A percentile compares a stretch with the other conserved stretches of the same genome.
Evolutionary conservation across 176 grass and related monocot genomes (phyloP).

Genomic region (Themeda triandra): DNA sequence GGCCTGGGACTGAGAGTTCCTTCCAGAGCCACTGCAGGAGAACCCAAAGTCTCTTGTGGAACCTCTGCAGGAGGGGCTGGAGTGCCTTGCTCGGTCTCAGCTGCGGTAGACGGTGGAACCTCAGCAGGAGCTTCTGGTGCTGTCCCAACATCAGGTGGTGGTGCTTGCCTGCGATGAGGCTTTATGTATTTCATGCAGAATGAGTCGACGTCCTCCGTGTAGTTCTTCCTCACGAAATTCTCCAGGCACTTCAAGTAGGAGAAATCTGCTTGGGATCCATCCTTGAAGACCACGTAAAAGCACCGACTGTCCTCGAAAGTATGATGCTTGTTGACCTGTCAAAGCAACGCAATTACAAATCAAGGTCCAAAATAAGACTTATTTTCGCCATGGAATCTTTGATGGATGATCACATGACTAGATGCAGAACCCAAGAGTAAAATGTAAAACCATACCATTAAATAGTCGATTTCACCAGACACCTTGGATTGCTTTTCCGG

Average conservation of each 20-base stretch:
- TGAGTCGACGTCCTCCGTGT: slow-evolving; percentile 44
- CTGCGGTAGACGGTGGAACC: neutral
- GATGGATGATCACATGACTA: neutral
- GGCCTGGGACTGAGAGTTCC: neutral
- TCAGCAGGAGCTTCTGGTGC: neutral
- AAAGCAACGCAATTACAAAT: slow-evolving; percentile 12
- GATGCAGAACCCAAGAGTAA: neutral
- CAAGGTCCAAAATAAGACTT: neutral
- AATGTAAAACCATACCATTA: slow-evolving; percentile 55
- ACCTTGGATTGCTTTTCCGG: slow-evolving; percentile 74
- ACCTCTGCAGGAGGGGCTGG: neutral
- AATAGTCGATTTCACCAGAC: slow-evolving; percentile 58
- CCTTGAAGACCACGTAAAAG: slow-evolving; percentile 65
- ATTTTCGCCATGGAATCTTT: neutral
- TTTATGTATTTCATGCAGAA: slow-evolving; percentile 64
- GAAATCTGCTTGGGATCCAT: slow-evolving; percentile 65
- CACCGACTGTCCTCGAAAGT: slow-evolving; percentile 50
- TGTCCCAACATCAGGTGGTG: slow-evolving; percentile 10
- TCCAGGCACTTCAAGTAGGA: slow-evolving; percentile 82
- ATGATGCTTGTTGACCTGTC: slow-evolving; percentile 68
- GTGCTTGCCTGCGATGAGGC: slow-evolving; percentile 7
- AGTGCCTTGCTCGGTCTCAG: slow-evolving; percentile 7
- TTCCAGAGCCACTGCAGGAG: neutral
- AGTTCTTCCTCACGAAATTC: slow-evolving; percentile 64
- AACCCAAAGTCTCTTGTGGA: neutral